Percentiles rank a stretch among this genome's conserved stretches.
Conservation (phyloP, 768 basidiomycete species). For the Termitomyces sp. region DNA sequence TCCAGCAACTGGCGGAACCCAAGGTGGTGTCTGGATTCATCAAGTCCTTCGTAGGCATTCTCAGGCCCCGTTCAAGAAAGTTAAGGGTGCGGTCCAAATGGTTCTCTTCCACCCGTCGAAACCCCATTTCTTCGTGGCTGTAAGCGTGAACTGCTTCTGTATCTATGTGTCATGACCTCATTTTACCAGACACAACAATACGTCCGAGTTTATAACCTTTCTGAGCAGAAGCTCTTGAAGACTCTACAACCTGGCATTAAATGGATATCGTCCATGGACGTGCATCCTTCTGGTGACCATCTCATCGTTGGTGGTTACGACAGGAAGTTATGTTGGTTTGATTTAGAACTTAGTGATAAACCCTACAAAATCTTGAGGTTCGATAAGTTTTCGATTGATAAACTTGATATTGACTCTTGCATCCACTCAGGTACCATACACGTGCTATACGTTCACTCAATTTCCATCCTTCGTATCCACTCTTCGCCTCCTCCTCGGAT, state of each 20-base stretch:
- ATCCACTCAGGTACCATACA: slow-evolving; percentile 73
- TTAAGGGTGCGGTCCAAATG: slow-evolving; percentile 85
- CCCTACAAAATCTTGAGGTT: slow-evolving; percentile 96
- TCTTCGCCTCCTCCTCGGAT: slow-evolving; percentile 95
- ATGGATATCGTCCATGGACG: slow-evolving; percentile 97
- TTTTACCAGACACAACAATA: slow-evolving; percentile 85
- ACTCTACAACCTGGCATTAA: slow-evolving; percentile 92
- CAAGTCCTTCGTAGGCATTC: slow-evolving; percentile 92
- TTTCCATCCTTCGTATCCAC: slow-evolving; percentile 92
- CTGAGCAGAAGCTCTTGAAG: slow-evolving; percentile 90
- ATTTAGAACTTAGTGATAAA: slow-evolving; percentile 92
- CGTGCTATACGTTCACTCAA: slow-evolving; percentile 90
- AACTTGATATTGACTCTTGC: slow-evolving; percentile 6
- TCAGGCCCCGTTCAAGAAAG: slow-evolving; percentile 96
- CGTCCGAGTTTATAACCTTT: slow-evolving; percentile 91
- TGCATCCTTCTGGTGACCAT: slow-evolving; percentile 95
- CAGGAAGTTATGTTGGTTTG: slow-evolving; percentile 98
- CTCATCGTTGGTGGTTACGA: slow-evolving; percentile 97
- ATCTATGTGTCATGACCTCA: slow-evolving; percentile 10
- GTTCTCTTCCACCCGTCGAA: slow-evolving; percentile 94
- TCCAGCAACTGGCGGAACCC: slow-evolving; percentile 61
- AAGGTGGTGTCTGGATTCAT: slow-evolving; percentile 92
- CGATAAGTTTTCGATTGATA: slow-evolving; percentile 18
- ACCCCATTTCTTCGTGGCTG: slow-evolving; percentile 97
- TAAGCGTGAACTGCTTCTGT: slow-evolving; percentile 36